phyloP scores from a whole-genome alignment of 2,329 filamentous ascomycete genomes.

The Dactylellina sp. region DNA sequence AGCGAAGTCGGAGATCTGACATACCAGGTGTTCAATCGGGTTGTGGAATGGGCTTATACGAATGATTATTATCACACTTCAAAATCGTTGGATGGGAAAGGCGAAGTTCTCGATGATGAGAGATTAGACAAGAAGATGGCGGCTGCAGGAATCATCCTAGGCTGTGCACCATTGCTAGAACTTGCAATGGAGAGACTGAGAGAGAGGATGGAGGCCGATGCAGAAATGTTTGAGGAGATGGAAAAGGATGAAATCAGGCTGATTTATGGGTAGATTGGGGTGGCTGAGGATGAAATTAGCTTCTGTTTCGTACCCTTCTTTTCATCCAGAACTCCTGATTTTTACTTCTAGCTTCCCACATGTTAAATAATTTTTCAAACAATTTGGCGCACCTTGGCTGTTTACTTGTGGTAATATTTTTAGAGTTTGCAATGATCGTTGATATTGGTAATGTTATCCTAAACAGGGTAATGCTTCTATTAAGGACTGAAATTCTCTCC shows the following conservation, averaged over 20 bases:
- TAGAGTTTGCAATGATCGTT: no score
- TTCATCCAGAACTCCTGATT: not conserved
- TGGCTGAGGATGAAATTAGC: no score
- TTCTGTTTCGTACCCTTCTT: not conserved
- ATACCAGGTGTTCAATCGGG: constrained; percentile 9
- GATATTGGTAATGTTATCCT: no score
- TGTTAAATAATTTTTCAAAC: no score
- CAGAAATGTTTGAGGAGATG: constrained; percentile 2
- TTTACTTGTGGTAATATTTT: no score
- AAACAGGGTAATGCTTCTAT: no score
- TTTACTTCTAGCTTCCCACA: not conserved
- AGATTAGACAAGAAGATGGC: constrained; percentile 30
- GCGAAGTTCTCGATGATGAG: not conserved
- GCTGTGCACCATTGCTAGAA: not conserved
- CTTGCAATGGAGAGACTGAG: constrained; percentile 23
- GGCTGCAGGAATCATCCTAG: constrained; percentile 22
- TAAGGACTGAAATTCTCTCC: no score
- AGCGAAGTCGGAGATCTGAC: constrained; percentile 17
- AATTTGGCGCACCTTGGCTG: no score
- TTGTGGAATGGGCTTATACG: constrained; percentile 35
- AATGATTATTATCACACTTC: constrained; percentile 2
- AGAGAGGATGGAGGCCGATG: constrained; percentile 10
- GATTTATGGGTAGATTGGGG: not conserved
- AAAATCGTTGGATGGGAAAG: not conserved
- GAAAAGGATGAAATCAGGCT: not conserved